These are phyloP conservation scores for Daldinia childiae DNA, from an alignment of 495 filamentous ascomycete genomes.

Conservation along the genomic window DNA sequence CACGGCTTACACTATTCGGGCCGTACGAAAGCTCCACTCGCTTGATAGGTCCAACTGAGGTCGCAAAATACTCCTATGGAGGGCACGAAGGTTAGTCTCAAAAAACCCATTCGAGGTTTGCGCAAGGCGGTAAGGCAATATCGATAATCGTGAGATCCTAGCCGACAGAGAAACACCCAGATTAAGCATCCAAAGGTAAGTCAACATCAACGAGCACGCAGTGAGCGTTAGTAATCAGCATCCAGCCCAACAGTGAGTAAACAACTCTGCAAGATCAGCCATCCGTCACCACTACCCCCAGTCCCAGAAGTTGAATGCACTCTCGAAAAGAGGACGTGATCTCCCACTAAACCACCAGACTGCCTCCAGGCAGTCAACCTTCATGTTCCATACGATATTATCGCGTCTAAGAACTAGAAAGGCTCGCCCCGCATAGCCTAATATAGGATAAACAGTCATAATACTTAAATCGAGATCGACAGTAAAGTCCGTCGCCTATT, in stretches of 20 bases:
- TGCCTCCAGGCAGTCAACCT: constrained; percentile 1
- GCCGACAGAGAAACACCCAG: constrained; percentile 25
- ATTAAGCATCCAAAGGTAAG: constrained; percentile 38
- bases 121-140: constrained; percentile 30
- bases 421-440: constrained; percentile 8
- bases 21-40: constrained; percentile 89
- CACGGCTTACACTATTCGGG: constrained; percentile 88
- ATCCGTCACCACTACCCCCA: constrained; percentile 3
- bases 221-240: constrained; percentile 62
- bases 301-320: background rate
- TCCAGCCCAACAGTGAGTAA: constrained; percentile 12
- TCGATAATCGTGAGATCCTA: constrained; percentile 39
- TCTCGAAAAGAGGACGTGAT: constrained; percentile 7
- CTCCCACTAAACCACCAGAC: background rate
- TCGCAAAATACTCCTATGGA: constrained; percentile 92
- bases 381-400: constrained; percentile 7
- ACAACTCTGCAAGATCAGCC: constrained; percentile 10
- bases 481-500: background rate
- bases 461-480: constrained; percentile 4
- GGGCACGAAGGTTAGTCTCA: constrained; percentile 49
- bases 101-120: constrained; percentile 39
- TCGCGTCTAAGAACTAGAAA: background rate
- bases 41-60: constrained; percentile 89
- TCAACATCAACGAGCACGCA: constrained; percentile 78
- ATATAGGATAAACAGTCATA: constrained; percentile 7